Percentiles rank a stretch among this genome's conserved stretches.
Conservation (phyloP, 2,329 filamentous ascomycete genomes). For the Aspergillus pseudotamarii region DNA sequence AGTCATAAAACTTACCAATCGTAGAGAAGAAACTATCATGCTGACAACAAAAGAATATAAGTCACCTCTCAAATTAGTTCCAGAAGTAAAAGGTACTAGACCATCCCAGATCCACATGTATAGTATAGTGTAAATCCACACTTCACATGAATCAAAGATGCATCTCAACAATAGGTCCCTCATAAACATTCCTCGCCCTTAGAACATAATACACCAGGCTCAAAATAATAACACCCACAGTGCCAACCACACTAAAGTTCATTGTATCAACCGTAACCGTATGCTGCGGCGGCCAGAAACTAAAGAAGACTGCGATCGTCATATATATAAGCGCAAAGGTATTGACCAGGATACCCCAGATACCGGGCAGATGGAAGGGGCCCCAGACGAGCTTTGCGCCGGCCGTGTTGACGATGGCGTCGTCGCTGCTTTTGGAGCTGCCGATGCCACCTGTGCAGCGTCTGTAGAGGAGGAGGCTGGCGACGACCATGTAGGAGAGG, state of each 20-base stretch:
- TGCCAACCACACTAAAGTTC: constrained; percentile 52
- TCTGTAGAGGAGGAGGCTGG: constrained; percentile 29
- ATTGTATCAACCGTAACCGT: constrained; percentile 45
- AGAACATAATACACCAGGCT: constrained; percentile 44
- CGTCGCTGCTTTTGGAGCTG: constrained; percentile 19
- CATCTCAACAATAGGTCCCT: constrained; percentile 31
- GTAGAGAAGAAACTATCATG: no score
- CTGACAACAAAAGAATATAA: no score
- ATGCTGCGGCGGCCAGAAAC: constrained; percentile 50
- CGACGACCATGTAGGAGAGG: constrained; percentile 33
- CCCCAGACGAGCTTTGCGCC: constrained; percentile 35
- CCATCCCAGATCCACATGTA: no score
- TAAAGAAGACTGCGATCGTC: constrained; percentile 51
- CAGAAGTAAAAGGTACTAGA: no score
- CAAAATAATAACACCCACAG: constrained; percentile 43
- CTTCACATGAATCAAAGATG: background rate
- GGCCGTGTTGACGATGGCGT: constrained; percentile 26
- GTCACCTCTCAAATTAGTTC: no score
- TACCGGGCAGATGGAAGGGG: constrained; percentile 30
- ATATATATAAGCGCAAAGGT: constrained; percentile 49
- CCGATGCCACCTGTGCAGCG: constrained; percentile 27
- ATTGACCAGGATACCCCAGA: constrained; percentile 49
- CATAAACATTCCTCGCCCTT: constrained; percentile 38
- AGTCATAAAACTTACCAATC: no score
- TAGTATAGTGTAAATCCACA: background rate